These are phyloP conservation scores for Globisporangium irregulare DNA, from an alignment of 352 stramenopile species.

Conservation along the genomic window DNA sequence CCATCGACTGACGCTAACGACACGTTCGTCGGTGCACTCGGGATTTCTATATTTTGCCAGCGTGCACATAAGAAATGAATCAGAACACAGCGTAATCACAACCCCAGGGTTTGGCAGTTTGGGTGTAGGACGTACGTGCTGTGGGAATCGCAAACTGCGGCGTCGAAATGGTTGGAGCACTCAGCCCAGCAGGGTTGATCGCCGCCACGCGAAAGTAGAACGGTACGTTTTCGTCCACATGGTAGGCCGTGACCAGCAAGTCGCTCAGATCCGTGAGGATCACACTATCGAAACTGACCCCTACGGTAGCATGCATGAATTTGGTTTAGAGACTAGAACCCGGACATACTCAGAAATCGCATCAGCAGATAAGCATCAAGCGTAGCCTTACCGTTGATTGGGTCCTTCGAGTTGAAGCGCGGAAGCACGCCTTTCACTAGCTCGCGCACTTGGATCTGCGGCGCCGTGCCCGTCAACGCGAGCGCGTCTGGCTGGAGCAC, in stretches of 20 bases:
- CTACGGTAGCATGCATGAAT: slow-evolving; percentile 16
- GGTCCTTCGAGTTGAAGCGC: slow-evolving; percentile 90
- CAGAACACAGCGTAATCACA: neutral
- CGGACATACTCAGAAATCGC: neutral
- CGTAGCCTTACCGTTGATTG: slow-evolving; percentile 53
- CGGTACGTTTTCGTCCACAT: slow-evolving; percentile 91
- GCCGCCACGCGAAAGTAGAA: slow-evolving; percentile 95
- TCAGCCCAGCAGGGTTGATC: slow-evolving; percentile 85
- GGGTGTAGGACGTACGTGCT: slow-evolving; percentile 39
- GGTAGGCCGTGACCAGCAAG: slow-evolving; percentile 72
- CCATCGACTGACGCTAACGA: slow-evolving; percentile 83
- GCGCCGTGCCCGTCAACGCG: slow-evolving; percentile 88
- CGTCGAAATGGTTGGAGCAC: slow-evolving; percentile 60
- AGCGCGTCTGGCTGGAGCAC: slow-evolving; percentile 75
- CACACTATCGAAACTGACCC: slow-evolving; percentile 82
- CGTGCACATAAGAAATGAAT: neutral
- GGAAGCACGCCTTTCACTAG: slow-evolving; percentile 72
- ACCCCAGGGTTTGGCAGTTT: neutral
- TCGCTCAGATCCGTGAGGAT: slow-evolving; percentile 88
- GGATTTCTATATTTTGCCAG: slow-evolving; percentile 41
- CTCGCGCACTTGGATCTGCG: slow-evolving; percentile 78
- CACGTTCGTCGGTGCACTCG: slow-evolving; percentile 62
- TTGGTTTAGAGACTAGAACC: neutral
- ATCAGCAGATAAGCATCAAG: neutral
- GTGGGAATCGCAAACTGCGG: slow-evolving; percentile 86